phyloP scores from a whole-genome alignment of 345 rosid species.

The Barbarea vulgaris region DNA sequence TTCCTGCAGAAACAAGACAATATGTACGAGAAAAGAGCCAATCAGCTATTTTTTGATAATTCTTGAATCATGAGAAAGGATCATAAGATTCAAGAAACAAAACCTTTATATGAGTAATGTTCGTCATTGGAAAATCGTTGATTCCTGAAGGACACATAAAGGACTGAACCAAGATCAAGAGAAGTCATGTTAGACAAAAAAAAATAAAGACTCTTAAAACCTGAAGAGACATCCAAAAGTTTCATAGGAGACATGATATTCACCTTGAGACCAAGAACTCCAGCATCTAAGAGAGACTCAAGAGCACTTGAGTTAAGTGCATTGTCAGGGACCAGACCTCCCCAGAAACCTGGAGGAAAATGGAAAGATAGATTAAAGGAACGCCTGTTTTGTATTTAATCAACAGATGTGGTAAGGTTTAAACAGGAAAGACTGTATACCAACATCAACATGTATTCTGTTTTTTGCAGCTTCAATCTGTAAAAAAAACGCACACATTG shows the following conservation, averaged over 20 bases:
- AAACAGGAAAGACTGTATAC: conserved; percentile 52
- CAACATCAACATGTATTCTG: conserved; percentile 82
- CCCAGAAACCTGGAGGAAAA: conserved; percentile 82
- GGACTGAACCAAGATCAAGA: conserved; percentile 56
- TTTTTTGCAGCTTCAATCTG: conserved; percentile 78
- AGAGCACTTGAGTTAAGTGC: conserved; percentile 73
- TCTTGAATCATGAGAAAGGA: not conserved
- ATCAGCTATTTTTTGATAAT: not conserved
- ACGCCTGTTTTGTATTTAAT: not conserved
- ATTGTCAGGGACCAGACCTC: conserved; percentile 94
- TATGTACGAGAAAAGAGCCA: not conserved
- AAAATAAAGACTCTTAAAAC: not conserved
- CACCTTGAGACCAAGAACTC: conserved; percentile 97
- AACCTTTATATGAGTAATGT: conserved; percentile 83
- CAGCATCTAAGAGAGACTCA: conserved; percentile 73
- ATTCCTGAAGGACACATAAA: conserved; percentile 99
- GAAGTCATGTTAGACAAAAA: conserved; percentile 24
- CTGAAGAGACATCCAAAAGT: not conserved
- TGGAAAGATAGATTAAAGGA: not conserved
- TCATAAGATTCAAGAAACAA: conserved; percentile 11
- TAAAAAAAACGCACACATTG: conserved; percentile 8
- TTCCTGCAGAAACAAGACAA: conserved; percentile 56
- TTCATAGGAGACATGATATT: conserved; percentile 1
- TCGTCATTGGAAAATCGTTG: conserved; percentile 96
- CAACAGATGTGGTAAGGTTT: conserved; percentile 20